phyloP scores from a whole-genome alignment of 805 yeast species.

The Wickerhamiella kazuoi region DNA sequence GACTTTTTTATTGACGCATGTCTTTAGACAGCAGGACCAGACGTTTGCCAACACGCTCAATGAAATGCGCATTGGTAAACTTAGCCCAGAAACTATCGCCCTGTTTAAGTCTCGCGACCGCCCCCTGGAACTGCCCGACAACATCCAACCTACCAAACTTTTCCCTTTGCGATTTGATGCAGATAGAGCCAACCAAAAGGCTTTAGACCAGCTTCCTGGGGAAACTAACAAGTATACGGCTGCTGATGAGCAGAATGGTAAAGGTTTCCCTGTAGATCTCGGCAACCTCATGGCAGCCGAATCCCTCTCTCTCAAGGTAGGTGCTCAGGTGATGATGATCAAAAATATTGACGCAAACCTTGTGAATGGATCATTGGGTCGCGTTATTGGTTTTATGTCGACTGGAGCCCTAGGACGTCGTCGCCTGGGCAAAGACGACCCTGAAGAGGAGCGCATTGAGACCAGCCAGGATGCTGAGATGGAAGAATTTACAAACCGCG shows the following conservation, averaged over 20 bases:
- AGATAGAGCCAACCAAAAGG: slow-evolving; percentile 45
- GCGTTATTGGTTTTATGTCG: slow-evolving; percentile 38
- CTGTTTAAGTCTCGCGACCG: slow-evolving; percentile 42
- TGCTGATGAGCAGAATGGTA: slow-evolving; percentile 24
- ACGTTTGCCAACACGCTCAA: slow-evolving; percentile 65
- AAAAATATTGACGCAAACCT: slow-evolving; percentile 59
- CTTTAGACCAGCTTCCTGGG: slow-evolving; percentile 36
- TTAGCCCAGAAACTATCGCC: slow-evolving; percentile 30
- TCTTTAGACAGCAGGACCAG: slow-evolving; percentile 71
- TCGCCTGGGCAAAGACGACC: not conserved
- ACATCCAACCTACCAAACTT: slow-evolving; percentile 74
- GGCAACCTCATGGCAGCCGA: slow-evolving; percentile 54
- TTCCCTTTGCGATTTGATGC: slow-evolving; percentile 81
- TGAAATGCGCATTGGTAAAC: slow-evolving; percentile 55
- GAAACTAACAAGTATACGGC: slow-evolving; percentile 28
- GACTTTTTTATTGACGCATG: slow-evolving; percentile 56
- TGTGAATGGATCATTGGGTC: slow-evolving; percentile 87
- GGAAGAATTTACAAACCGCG: not conserved
- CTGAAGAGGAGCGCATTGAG: not conserved
- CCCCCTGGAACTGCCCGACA: slow-evolving; percentile 41
- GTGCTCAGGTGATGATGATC: slow-evolving; percentile 89
- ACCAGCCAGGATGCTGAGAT: not conserved
- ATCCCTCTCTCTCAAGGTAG: slow-evolving; percentile 45
- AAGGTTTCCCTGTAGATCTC: slow-evolving; percentile 18
- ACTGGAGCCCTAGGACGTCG: not conserved